Evolutionary conservation across 2,329 filamentous ascomycete species (phyloP).

Genomic region (Pestalotiopsis sp.): DNA sequence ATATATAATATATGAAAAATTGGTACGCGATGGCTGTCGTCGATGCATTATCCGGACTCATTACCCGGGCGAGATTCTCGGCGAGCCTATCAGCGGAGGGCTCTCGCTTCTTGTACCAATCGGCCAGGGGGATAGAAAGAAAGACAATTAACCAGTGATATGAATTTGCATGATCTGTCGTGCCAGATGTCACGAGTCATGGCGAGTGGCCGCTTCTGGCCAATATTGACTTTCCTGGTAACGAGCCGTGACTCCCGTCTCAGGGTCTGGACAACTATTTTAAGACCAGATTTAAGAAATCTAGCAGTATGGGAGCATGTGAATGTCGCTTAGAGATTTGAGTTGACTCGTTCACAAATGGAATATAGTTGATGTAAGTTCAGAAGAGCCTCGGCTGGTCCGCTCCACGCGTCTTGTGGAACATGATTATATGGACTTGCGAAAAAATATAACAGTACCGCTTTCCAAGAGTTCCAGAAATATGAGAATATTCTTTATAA

Average conservation of each 20-base stretch:
- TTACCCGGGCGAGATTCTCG: constrained; percentile 26
- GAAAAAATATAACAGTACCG: too few species aligned
- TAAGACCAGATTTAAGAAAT: not conserved
- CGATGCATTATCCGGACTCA: constrained; percentile 29
- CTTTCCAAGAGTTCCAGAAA: not conserved
- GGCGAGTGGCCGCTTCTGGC: not conserved
- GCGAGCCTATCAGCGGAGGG: constrained; percentile 26
- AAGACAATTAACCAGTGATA: constrained; percentile 7
- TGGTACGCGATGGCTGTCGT: constrained; percentile 21
- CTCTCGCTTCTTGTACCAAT: constrained; percentile 15
- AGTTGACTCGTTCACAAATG: not conserved
- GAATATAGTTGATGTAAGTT: not conserved
- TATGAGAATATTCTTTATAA: too few species aligned
- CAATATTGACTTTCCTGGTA: not conserved
- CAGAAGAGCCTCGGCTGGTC: not conserved
- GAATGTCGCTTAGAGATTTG: not conserved
- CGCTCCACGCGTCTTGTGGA: not conserved
- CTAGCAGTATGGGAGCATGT: too few species aligned
- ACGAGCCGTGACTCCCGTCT: not conserved
- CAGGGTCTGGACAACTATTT: not conserved
- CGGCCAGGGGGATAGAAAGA: constrained; percentile 15
- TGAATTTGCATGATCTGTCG: constrained; percentile 14
- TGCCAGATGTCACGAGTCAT: not conserved
- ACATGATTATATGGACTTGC: not conserved
- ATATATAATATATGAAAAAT: constrained; percentile 30